Conservation (phyloP, 768 basidiomycete species). For the Pulveroboletus ravenelii region DNA sequence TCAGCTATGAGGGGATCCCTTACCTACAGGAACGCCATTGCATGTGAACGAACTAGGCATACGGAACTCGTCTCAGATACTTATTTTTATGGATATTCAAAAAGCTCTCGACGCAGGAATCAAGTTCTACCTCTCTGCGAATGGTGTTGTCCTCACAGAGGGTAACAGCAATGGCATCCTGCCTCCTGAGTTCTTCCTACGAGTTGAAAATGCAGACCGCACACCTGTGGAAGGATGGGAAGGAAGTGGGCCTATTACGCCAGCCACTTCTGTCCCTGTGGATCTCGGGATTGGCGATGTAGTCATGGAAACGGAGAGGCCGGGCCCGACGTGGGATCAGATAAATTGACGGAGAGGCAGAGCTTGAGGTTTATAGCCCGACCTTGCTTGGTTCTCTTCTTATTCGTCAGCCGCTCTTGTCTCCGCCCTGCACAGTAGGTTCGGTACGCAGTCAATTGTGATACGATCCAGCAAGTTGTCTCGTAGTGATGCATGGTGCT, state of each 20-base stretch:
- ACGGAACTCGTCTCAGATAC: conserved; percentile 69
- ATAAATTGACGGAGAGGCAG: neutral
- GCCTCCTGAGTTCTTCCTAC: conserved; percentile 57
- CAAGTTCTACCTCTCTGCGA: conserved; percentile 73
- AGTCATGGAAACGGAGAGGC: neutral
- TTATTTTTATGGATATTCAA: conserved; percentile 77
- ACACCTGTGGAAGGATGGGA: conserved; percentile 23
- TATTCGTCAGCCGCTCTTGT: neutral
- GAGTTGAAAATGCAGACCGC: conserved; percentile 49
- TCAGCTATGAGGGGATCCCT: neutral
- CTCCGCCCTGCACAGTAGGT: neutral
- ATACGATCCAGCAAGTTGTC: neutral
- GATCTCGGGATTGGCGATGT: neutral
- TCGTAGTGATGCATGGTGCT: neutral
- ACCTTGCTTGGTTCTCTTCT: neutral
- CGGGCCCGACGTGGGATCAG: neutral
- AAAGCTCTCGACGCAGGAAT: conserved; percentile 66
- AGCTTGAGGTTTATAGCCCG: neutral
- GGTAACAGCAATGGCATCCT: conserved; percentile 67
- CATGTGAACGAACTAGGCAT: conserved; percentile 52
- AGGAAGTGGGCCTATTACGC: neutral
- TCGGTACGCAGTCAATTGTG: neutral
- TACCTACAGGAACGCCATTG: neutral
- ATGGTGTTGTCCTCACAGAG: conserved; percentile 84
- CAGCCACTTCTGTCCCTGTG: neutral